Base-by-base conservation (phyloP, 371 early-diverging fungal species). In the Mortierella sp. region DNA sequence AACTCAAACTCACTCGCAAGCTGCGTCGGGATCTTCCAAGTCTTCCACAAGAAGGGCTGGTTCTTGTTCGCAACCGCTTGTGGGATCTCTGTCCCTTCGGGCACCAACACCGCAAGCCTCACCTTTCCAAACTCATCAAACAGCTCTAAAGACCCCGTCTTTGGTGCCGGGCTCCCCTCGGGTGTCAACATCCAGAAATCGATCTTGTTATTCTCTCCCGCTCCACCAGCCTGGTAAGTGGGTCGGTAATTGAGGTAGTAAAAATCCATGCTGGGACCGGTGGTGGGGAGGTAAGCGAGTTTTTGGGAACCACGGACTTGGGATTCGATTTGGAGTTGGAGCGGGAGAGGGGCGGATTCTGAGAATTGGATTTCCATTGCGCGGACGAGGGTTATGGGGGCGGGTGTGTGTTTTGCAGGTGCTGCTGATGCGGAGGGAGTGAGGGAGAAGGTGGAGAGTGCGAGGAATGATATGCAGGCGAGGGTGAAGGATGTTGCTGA, bases 121-220 rank as follows among this genome's bases (percentile, higher is more conserved):
- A 82, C 44, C 70, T 74, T 79, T 14, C 82, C 82, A 75, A 73
- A 82, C 38, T 85, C 86, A 50, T 85, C 82, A 45, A 76, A 81
- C 44, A 85, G 19, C n/a, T 85, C 82, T 44, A 85, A 31, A 0
- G 80, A 75, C 2, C 60, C 86, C 0, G 80, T 77, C 55, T 60
- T 70, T n/a, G 86, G 82, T 6, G 80, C 68, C 1, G 28, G 57
- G 0, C 79, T 34, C 0, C 80, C 82, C 47, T 80, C 50, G 21
- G 86, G 86, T 4, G 80, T 77, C 57, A 81, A 11, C 86, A 85
- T 85, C 82, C 86, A 85, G 48, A 85, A 85, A 63, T 85, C 86
- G 38, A 85, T 80, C 26, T 48, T 70, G 34, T 28, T 28, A 3
- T 77, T n/a, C n/a, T n/a, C n/a, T n/a, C n/a, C n/a, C n/a, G n/a